phyloP scores from a whole-genome alignment of 176 grass and related monocot genomes.

The Oryza officinalis region DNA sequence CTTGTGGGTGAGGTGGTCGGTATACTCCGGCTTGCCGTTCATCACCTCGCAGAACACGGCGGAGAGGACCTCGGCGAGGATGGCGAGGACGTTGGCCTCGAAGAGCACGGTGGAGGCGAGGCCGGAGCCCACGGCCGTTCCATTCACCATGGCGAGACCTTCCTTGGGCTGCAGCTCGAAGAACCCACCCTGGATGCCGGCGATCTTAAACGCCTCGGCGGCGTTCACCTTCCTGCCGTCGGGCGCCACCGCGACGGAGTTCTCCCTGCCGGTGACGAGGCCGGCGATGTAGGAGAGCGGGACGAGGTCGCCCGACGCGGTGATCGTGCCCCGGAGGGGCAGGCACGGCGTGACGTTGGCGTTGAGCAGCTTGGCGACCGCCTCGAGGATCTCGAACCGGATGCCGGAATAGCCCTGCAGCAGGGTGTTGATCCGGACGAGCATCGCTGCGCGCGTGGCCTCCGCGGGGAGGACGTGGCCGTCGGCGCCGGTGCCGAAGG shows the following conservation, averaged over 20 bases:
- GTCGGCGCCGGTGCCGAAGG: slow-evolving; percentile 46
- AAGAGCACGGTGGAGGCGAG: slow-evolving; percentile 78
- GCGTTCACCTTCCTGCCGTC: slow-evolving; percentile 53
- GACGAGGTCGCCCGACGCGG: slow-evolving; percentile 57
- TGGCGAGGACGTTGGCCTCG: slow-evolving; percentile 66
- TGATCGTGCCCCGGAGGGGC: slow-evolving; percentile 60
- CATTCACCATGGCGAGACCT: slow-evolving; percentile 83
- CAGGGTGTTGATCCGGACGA: slow-evolving; percentile 65
- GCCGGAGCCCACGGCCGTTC: slow-evolving; percentile 81
- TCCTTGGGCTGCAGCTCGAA: slow-evolving; percentile 80
- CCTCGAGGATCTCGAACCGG: slow-evolving; percentile 63
- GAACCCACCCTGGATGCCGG: slow-evolving; percentile 52
- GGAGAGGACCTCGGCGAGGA: slow-evolving; percentile 54
- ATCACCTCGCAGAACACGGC: slow-evolving; percentile 5
- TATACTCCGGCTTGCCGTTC: slow-evolving; percentile 24
- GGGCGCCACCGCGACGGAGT: slow-evolving; percentile 41
- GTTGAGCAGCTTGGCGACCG: slow-evolving; percentile 52
- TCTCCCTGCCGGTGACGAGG: slow-evolving; percentile 46
- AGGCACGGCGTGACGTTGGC: slow-evolving; percentile 49
- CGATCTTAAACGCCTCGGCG: slow-evolving; percentile 55
- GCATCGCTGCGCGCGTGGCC: slow-evolving; percentile 52
- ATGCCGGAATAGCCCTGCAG: slow-evolving; percentile 61
- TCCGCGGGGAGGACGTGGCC: slow-evolving; percentile 46
- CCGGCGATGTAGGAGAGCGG: slow-evolving; percentile 61
- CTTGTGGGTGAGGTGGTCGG: slow-evolving; percentile 32